Evolutionary conservation across 306 rosid genomes (phyloP).

Genomic region (Vachellia pachyceras): DNA sequence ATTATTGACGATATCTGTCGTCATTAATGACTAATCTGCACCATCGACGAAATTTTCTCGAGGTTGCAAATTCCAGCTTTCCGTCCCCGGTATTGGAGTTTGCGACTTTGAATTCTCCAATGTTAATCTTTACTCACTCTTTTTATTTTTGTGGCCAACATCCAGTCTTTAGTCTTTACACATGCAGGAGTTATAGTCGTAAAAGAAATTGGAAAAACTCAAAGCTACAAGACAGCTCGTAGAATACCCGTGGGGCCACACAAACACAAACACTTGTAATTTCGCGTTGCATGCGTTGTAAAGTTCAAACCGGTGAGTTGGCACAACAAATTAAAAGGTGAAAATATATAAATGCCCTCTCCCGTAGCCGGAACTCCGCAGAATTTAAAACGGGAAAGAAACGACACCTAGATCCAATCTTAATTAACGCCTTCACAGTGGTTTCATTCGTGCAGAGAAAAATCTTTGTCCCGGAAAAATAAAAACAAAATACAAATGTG

Average conservation of each 20-base stretch:
- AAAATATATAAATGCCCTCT: conserved; percentile 24
- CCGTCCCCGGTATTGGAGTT: conserved; percentile 34
- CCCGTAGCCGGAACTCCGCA: neutral
- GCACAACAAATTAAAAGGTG: conserved; percentile 27
- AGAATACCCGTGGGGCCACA: neutral
- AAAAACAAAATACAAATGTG: neutral
- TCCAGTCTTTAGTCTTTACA: conserved; percentile 5
- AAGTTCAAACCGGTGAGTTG: conserved; percentile 57
- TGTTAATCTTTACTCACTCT: neutral
- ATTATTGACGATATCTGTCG: neutral
- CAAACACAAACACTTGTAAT: neutral
- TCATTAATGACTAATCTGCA: neutral
- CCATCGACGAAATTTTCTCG: conserved; percentile 27
- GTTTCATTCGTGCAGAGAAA: conserved; percentile 13
- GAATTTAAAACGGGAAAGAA: conserved; percentile 4
- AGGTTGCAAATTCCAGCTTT: conserved; percentile 27
- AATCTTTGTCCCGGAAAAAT: neutral
- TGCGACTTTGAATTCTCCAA: neutral
- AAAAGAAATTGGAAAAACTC: neutral
- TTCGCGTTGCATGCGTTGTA: conserved; percentile 50
- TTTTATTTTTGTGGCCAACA: neutral
- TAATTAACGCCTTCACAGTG: conserved; percentile 12
- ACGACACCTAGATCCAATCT: conserved; percentile 28
- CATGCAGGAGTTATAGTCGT: conserved; percentile 10
- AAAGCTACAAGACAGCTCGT: conserved; percentile 26